Base-by-base conservation (phyloP, 768 basidiomycete species). In the Leccinellum albellum region DNA sequence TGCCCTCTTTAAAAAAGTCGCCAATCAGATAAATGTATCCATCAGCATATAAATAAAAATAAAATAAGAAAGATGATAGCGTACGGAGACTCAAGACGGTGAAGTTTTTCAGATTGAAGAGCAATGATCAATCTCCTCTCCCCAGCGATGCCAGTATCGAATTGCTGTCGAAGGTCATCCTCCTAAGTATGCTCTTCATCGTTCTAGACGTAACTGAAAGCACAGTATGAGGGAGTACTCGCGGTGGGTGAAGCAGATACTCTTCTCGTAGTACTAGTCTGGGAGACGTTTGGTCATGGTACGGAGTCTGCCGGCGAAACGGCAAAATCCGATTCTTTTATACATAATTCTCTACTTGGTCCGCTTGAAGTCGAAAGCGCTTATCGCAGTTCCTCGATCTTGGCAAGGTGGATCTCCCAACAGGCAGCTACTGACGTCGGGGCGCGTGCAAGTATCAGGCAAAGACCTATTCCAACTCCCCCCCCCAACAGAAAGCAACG, bases 81-180 rank as follows among this genome's bases (percentile, higher is more conserved):
- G 50, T 64, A 90, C 89, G 78, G 32, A 91, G 68, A 53, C 80
- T 82, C 0, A 91, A 74, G 2, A 88, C 77, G 2, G 83, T 85
- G 44, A 90, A 66, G 50, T 81, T 79, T 3, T 79, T 69, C 37
- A 90, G 67, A 3, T 66, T 68, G 64, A 88, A 87, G 4, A 91
- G 67, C 57, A n/a, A 89, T n/a, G 72, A 51, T 80, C 74, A 53
- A 88, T 78, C 48, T 73, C 71, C 9, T 82, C n/a, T n/a, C n/a
- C n/a, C n/a, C n/a, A n/a, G n/a, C 80, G 51, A 78, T 70, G 3
- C 76, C 79, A 4, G 71, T 73, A 55, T 84, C 79, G 24, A 85
- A 73, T 0, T 79, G 77, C 15, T 64, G 63, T 0, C 69, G 67
- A 42, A 79, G 73, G 1, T 76, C 80, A 6, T 73, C 69, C 2